Conservation (phyloP, 805 yeast genomes). For the Lipomyces sp. region DNA sequence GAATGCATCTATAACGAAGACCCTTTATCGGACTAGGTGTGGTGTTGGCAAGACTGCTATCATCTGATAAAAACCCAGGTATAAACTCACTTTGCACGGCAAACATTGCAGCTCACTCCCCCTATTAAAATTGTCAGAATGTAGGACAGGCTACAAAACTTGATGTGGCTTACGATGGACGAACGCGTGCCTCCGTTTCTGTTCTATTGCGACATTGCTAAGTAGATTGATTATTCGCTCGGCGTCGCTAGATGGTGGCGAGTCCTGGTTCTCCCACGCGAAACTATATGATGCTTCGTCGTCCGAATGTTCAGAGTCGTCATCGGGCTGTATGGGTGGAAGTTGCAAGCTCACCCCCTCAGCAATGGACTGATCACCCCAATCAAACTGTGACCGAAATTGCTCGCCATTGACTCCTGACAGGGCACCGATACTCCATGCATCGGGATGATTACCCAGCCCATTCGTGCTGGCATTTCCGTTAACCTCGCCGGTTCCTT, state of each 20-base stretch:
- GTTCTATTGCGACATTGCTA: conserved; percentile 39
- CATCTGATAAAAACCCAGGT: neutral
- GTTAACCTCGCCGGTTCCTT: neutral
- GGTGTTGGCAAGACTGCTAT: neutral
- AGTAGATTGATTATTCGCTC: conserved; percentile 25
- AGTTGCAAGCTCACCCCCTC: neutral
- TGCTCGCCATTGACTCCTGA: neutral
- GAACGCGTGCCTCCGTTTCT: conserved; percentile 35
- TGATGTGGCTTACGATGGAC: conserved; percentile 38
- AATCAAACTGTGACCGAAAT: conserved; percentile 7
- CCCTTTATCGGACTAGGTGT: conserved; percentile 51
- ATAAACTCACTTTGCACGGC: conserved; percentile 36
- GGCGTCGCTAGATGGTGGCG: neutral
- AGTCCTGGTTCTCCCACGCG: neutral
- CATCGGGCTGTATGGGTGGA: conserved; percentile 1
- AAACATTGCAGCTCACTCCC: conserved; percentile 43
- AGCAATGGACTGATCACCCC: conserved; percentile 13
- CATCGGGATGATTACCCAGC: neutral
- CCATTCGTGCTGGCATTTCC: neutral
- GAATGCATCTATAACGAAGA: conserved; percentile 55
- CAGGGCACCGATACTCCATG: neutral
- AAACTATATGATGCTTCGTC: neutral
- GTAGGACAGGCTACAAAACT: neutral
- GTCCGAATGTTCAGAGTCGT: neutral
- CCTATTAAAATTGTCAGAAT: neutral